These are phyloP conservation scores for Gossypium australe DNA, from an alignment of 345 rosid genomes.

Conservation along the genomic window DNA sequence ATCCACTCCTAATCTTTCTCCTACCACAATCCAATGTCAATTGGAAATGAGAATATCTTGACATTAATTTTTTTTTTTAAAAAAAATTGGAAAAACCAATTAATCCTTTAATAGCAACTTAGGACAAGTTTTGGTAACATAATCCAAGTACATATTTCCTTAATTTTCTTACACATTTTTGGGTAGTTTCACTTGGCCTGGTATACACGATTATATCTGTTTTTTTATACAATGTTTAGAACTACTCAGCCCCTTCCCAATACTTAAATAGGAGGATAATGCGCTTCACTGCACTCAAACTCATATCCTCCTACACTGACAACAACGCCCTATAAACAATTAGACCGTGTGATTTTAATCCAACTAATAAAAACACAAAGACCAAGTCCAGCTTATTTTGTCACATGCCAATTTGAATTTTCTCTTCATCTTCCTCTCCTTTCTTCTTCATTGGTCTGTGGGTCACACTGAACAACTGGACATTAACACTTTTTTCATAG, in stretches of 20 bases:
- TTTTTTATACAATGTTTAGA: no score
- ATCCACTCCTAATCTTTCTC: not conserved
- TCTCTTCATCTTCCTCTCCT: not conserved
- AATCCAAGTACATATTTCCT: not conserved
- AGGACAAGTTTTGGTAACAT: not conserved
- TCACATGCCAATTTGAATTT: not conserved
- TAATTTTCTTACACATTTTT: not conserved
- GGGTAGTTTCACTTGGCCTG: not conserved
- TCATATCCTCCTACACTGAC: no score
- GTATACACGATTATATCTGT: no score
- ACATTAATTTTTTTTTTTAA: no score
- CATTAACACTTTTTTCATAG: not conserved
- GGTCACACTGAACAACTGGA: not conserved
- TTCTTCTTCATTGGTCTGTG: no score
- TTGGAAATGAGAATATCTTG: not conserved
- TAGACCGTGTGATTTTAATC: no score
- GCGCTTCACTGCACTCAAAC: rapidly evolving
- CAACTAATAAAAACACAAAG: no score
- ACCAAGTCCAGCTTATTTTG: not conserved
- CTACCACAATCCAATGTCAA: not conserved
- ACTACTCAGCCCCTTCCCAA: no score
- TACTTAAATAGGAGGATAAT: no score
- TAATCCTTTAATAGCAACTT: not conserved
- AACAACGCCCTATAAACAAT: no score
- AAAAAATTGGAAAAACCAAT: not conserved